Evolutionary conservation across 2,329 filamentous ascomycete species (phyloP).

Genomic region (Phyllosticta citriasiana): DNA sequence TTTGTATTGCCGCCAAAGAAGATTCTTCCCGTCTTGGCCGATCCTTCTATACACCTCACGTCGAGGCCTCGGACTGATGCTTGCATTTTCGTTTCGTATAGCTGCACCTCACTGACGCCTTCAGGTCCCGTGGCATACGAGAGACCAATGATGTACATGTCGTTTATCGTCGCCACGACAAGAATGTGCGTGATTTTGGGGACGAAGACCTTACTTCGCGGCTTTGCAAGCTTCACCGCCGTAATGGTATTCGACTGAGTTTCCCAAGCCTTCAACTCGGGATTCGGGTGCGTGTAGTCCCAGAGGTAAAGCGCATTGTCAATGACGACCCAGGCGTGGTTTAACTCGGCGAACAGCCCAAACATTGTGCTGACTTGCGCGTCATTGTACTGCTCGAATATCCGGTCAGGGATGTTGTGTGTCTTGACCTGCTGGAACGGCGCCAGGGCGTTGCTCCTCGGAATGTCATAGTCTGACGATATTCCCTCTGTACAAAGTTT

Average conservation of each 20-base stretch:
- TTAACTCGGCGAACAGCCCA: constrained; percentile 89
- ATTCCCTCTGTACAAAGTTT: constrained; percentile 56
- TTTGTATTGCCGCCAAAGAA: constrained; percentile 79
- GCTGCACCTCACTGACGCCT: constrained; percentile 60
- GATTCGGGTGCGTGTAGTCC: constrained; percentile 92
- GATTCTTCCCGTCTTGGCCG: constrained; percentile 70
- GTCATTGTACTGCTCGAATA: constrained; percentile 86
- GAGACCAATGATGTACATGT: constrained; percentile 81
- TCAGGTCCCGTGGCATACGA: constrained; percentile 53
- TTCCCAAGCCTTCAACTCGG: constrained; percentile 85
- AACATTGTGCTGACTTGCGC: constrained; percentile 84
- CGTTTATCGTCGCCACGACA: constrained; percentile 74
- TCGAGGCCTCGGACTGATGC: constrained; percentile 66
- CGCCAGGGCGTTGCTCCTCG: constrained; percentile 59
- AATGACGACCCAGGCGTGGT: constrained; percentile 91
- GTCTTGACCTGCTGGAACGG: constrained; percentile 82
- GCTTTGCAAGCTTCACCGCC: constrained; percentile 77
- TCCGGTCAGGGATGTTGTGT: constrained; percentile 81
- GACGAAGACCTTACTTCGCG: constrained; percentile 80
- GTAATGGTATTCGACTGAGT: constrained; percentile 82
- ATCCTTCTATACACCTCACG: constrained; percentile 69
- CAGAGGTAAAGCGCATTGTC: constrained; percentile 94
- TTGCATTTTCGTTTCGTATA: constrained; percentile 85
- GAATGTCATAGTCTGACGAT: constrained; percentile 84
- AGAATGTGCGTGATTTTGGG: constrained; percentile 76